Evolutionary conservation across 257 asterid species (phyloP).

Genomic region (Forsythia suspensa): DNA sequence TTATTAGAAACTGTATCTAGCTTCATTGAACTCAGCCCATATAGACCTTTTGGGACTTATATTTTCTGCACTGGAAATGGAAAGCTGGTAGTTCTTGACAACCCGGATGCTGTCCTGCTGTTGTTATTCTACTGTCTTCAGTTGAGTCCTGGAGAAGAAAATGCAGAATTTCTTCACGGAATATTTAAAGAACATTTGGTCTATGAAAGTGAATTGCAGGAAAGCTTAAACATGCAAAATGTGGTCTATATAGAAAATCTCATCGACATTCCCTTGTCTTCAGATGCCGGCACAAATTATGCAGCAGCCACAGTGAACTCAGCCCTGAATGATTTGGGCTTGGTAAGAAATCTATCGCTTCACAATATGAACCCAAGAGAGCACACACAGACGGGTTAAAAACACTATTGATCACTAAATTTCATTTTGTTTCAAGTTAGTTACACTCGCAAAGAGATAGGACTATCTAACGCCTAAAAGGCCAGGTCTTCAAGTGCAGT

Average conservation of each 20-base stretch:
- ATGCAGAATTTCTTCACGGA: slow-evolving; percentile 28
- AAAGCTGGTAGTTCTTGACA: slow-evolving; percentile 55
- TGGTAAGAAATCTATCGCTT: slow-evolving; percentile 41
- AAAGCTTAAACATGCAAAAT: slow-evolving; percentile 69
- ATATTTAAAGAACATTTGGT: slow-evolving; percentile 53
- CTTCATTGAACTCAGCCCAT: slow-evolving; percentile 77
- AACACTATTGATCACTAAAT: too few species aligned
- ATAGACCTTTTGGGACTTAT: slow-evolving; percentile 71
- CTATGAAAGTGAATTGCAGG: slow-evolving; percentile 63
- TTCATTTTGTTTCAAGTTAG: too few species aligned
- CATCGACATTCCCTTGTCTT: slow-evolving; percentile 58
- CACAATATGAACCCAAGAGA: too few species aligned
- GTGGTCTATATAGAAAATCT: slow-evolving; percentile 51
- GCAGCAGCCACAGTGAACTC: slow-evolving; percentile 36
- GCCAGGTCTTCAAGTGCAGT: too few species aligned
- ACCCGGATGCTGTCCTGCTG: slow-evolving; percentile 80
- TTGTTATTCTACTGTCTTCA: slow-evolving; percentile 67
- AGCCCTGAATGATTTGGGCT: slow-evolving; percentile 68
- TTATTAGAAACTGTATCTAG: slow-evolving; percentile 70
- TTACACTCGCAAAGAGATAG: too few species aligned
- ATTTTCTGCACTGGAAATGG: slow-evolving; percentile 66
- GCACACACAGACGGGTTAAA: too few species aligned
- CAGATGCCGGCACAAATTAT: slow-evolving; percentile 32
- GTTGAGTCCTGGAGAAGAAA: slow-evolving; percentile 52
- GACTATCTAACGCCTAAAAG: too few species aligned